Evolutionary conservation across 108 stramenopile genomes (phyloP).

Genomic region (Aurantiochytrium sp.): DNA sequence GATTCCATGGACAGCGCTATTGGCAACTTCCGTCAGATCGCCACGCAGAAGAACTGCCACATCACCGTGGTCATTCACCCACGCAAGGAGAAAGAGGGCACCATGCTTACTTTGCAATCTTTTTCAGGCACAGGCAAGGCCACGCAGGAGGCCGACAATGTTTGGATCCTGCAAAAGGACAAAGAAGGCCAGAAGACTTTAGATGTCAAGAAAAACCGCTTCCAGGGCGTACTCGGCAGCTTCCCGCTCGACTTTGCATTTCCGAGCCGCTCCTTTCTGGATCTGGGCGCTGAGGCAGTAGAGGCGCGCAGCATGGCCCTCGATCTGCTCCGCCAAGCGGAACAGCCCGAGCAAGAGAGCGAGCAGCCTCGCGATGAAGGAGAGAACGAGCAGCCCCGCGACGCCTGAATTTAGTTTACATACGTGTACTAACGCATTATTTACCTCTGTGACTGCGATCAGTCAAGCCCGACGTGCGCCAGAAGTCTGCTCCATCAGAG

Average conservation of each 20-base stretch:
- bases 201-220: conserved; percentile 96
- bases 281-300: neutral
- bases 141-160: conserved; percentile 98
- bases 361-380: too few relatives aligned
- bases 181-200: conserved; percentile 65
- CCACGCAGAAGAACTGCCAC: conserved; percentile 87
- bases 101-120: conserved; percentile 66
- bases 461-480: too few relatives aligned
- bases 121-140: conserved; percentile 94
- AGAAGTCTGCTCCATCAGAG: too few relatives aligned
- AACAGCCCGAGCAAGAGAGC: too few relatives aligned
- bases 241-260: conserved; percentile 64
- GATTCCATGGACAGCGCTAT: conserved; percentile 87
- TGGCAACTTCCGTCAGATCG: conserved; percentile 92
- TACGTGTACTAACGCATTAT: too few relatives aligned
- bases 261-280: neutral
- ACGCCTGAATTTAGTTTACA: too few relatives aligned
- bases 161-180: conserved; percentile 87
- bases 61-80: conserved; percentile 94
- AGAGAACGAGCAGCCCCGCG: too few relatives aligned
- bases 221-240: conserved; percentile 81
- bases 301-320: neutral
- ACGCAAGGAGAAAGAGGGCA: conserved; percentile 84
- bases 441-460: too few relatives aligned
- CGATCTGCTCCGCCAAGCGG: neutral